Percentiles rank a stretch among this genome's conserved stretches.
phyloP scores from a whole-genome alignment of 139 green algal species.

The Coccomyxa sp. region DNA sequence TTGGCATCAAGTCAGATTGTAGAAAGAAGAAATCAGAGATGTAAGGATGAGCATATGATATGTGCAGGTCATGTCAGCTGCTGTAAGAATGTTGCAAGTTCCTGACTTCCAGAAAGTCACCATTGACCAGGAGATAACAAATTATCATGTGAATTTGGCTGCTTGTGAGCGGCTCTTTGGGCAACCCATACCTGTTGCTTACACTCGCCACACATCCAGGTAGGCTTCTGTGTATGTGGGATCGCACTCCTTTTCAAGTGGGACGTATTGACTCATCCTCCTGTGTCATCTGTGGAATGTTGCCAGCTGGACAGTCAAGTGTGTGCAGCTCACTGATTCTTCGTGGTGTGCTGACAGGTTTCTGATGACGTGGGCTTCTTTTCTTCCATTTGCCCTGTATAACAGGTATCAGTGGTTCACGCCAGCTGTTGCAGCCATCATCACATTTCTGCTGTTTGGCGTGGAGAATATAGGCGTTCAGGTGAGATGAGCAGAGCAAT shows the following conservation, averaged over 20 bases:
- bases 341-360: background rate
- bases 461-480: constrained; percentile 4
- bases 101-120: background rate
- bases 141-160: background rate
- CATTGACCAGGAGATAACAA: background rate
- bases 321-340: background rate
- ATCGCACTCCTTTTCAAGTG: too few relatives aligned
- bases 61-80: background rate
- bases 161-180: background rate
- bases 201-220: constrained; percentile 2
- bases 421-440: background rate
- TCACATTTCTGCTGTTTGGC: background rate
- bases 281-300: background rate
- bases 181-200: background rate
- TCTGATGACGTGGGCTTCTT: background rate
- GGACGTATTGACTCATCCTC: background rate
- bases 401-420: background rate
- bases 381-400: background rate
- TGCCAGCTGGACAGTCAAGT: background rate
- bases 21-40: too few relatives aligned
- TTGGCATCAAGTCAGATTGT: too few relatives aligned
- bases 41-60: background rate
- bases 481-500: background rate
- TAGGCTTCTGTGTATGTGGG: background rate
- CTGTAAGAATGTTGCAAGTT: background rate